Evolutionary conservation across 306 rosid genomes (phyloP).

Genomic region (Lablab purpureus): DNA sequence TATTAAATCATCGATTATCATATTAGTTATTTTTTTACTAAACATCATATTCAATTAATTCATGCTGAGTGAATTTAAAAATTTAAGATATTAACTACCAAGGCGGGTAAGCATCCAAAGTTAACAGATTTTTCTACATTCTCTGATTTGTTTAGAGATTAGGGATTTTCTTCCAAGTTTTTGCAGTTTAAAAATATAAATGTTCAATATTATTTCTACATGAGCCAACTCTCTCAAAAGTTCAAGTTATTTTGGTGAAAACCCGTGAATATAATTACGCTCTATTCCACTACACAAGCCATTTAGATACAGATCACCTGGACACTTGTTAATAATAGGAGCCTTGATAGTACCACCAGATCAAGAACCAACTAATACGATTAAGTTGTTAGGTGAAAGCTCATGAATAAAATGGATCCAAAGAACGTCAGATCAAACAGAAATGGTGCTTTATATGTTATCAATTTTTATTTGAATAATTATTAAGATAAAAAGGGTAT

Average conservation of each 20-base stretch:
- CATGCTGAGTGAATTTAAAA: slow-evolving; percentile 18
- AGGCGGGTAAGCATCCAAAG: slow-evolving; percentile 7
- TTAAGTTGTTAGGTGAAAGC: slow-evolving; percentile 8
- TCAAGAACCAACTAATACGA: neutral
- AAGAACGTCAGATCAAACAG: neutral
- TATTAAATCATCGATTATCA: neutral
- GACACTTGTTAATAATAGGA: neutral
- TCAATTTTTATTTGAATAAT: slow-evolving; percentile 11
- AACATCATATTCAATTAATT: slow-evolving; percentile 20
- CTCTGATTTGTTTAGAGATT: neutral
- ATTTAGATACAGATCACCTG: neutral
- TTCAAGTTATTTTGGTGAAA: neutral
- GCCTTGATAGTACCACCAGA: neutral
- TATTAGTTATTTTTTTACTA: slow-evolving; percentile 23
- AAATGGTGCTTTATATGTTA: slow-evolving; percentile 13
- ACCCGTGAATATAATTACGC: neutral
- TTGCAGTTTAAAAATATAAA: neutral
- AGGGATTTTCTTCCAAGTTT: neutral
- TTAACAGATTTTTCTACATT: slow-evolving; percentile 16
- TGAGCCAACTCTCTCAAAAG: neutral
- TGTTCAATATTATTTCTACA: neutral
- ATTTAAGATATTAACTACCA: neutral
- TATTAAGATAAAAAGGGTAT: neutral
- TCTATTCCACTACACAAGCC: neutral
- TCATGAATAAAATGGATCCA: neutral